Percentiles rank a stretch among this genome's conserved stretches.
Evolutionary conservation across 225 moss, liverwort and hornwort genomes (phyloP).

Genomic region (Polytrichum formosum): DNA sequence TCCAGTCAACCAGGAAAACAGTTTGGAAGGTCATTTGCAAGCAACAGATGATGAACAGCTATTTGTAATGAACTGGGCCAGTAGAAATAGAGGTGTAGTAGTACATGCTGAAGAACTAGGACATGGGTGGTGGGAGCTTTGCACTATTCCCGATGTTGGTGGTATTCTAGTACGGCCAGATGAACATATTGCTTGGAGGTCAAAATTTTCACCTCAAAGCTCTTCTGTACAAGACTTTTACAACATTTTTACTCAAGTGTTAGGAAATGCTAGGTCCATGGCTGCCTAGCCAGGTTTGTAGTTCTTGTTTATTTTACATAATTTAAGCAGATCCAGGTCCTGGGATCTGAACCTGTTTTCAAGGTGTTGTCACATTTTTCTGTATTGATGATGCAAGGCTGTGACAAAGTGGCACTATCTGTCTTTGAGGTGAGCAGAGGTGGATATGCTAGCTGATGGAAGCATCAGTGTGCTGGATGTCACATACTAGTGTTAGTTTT

Average conservation of each 20-base stretch:
- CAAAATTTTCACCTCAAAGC: slow-evolving; percentile 21
- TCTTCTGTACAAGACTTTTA: slow-evolving; percentile 22
- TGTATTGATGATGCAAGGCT: too few species aligned
- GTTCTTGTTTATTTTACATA: too few species aligned
- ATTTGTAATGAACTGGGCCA: slow-evolving; percentile 34
- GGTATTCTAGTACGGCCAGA: slow-evolving; percentile 89
- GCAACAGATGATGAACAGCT: slow-evolving; percentile 22
- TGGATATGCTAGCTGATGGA: too few species aligned
- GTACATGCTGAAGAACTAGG: slow-evolving; percentile 53
- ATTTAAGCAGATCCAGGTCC: too few species aligned
- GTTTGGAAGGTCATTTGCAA: slow-evolving; percentile 5
- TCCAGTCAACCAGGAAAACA: neutral
- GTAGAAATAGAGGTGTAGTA: slow-evolving; percentile 22
- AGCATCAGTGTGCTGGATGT: too few species aligned
- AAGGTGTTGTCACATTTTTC: too few species aligned
- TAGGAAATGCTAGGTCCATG: slow-evolving; percentile 11
- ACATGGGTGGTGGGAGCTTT: slow-evolving; percentile 64
- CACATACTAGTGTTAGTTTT: too few species aligned
- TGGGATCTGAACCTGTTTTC: too few species aligned
- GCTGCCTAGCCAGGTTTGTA: neutral
- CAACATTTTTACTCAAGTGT: slow-evolving; percentile 26
- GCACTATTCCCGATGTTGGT: slow-evolving; percentile 52
- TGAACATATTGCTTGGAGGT: slow-evolving; percentile 87
- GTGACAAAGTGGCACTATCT: too few species aligned
- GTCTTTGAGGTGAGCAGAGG: too few species aligned